Percentiles rank a stretch among this genome's conserved stretches.
These are phyloP conservation scores for Carex pumila DNA, from an alignment of 176 grass and related monocot genomes.

Conservation along the genomic window DNA sequence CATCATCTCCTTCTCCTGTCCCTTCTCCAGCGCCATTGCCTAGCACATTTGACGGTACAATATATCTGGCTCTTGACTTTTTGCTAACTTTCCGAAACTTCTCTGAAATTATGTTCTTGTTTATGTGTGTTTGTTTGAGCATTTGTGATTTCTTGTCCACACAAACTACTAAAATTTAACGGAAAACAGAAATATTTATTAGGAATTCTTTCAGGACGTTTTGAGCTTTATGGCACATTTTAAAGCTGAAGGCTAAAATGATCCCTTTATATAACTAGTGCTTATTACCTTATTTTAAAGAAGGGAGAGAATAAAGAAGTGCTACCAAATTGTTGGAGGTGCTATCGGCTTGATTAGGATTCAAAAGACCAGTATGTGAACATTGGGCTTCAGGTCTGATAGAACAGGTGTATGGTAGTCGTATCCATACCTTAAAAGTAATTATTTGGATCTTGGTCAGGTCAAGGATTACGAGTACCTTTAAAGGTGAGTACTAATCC, in stretches of 20 bases:
- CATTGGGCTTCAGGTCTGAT: background rate
- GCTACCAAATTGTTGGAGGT: background rate
- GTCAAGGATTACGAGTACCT: background rate
- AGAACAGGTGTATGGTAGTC: background rate
- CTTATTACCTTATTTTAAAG: background rate
- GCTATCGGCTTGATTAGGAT: background rate
- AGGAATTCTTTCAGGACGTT: background rate
- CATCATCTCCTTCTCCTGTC: slow-evolving; percentile 30
- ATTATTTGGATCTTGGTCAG: background rate
- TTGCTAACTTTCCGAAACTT: background rate
- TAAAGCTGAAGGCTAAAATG: background rate
- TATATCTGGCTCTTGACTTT: background rate
- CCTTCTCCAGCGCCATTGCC: slow-evolving; percentile 45
- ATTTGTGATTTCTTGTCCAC: background rate
- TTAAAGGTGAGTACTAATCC: background rate
- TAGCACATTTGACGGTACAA: slow-evolving; percentile 49
- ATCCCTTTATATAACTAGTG: background rate
- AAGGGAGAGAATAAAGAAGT: background rate
- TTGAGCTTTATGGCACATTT: background rate
- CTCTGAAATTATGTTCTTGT: background rate
- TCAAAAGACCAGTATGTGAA: background rate
- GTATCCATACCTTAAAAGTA: background rate
- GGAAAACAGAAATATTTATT: background rate
- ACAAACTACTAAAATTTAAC: background rate
- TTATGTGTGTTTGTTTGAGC: background rate